Evolutionary conservation across 805 yeast species (phyloP).

Genomic region (Peterozyma xylosa): DNA sequence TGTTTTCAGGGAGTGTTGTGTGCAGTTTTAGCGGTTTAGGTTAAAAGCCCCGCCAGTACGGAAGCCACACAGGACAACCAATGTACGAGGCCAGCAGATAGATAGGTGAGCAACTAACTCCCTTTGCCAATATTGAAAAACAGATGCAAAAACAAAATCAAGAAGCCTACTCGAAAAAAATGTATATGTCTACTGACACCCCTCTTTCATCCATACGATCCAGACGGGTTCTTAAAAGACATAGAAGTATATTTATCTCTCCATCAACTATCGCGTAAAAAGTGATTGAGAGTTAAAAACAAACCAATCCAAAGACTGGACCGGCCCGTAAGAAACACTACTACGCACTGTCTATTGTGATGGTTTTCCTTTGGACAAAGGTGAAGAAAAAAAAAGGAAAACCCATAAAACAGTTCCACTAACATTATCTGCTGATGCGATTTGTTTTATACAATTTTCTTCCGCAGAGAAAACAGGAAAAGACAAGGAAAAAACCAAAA

Average conservation of each 20-base stretch:
- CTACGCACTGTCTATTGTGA: conserved; percentile 62
- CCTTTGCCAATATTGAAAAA: no score
- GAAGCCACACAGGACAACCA: no score
- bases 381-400: conserved; percentile 20
- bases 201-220: conserved; percentile 37
- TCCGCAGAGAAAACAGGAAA: no score
- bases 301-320: neutral
- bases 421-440: neutral
- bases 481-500: no score
- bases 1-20: no score
- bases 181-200: conserved; percentile 44
- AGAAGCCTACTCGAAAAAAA: no score
- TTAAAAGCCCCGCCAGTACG: no score
- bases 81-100: no score
- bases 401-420: neutral
- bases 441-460: no score
- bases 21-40: no score
- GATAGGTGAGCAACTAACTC: no score
- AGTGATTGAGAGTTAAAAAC: neutral
- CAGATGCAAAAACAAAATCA: no score
- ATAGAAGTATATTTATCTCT: conserved; percentile 26
- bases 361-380: conserved; percentile 67
- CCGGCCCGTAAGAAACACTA: neutral
- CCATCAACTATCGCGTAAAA: conserved; percentile 41
- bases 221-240: conserved; percentile 43